These are phyloP conservation scores for Alternaria arbusti DNA, from an alignment of 2,329 filamentous ascomycete species.

Conservation along the genomic window DNA sequence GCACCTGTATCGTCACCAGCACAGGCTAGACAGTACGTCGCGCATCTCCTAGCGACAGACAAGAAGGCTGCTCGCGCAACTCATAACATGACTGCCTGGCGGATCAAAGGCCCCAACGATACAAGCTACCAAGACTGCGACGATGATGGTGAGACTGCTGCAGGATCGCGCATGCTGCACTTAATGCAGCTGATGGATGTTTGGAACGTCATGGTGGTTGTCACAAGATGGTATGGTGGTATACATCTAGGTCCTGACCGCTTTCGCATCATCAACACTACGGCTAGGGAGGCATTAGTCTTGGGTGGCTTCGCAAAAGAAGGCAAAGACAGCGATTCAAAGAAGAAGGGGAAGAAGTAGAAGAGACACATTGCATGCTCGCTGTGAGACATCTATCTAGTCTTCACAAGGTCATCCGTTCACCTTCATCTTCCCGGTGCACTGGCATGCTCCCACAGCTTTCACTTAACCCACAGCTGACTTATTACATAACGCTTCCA, in stretches of 20 bases:
- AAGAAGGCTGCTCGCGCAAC: conserved; percentile 85
- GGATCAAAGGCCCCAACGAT: conserved; percentile 68
- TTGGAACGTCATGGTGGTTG: conserved; percentile 91
- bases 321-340: conserved; percentile 42
- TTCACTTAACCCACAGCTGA: not conserved
- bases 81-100: conserved; percentile 96
- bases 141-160: conserved; percentile 94
- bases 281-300: conserved; percentile 83
- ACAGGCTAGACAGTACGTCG: conserved; percentile 74
- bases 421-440: no score
- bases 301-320: conserved; percentile 73
- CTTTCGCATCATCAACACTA: conserved; percentile 88
- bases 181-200: conserved; percentile 94
- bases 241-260: conserved; percentile 85
- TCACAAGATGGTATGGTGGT: conserved; percentile 94
- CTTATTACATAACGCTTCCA: not conserved
- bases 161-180: conserved; percentile 83
- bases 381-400: not conserved
- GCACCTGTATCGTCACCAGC: conserved; percentile 71
- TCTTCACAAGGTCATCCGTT: not conserved
- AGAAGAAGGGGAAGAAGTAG: conserved; percentile 45
- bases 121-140: conserved; percentile 85
- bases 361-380: not conserved
- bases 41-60: conserved; percentile 79
- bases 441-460: not conserved